Percentiles rank a stretch among this genome's conserved stretches.
Conservation (phyloP, 164 flowering plant genomes). For the Magnolia sinica region DNA sequence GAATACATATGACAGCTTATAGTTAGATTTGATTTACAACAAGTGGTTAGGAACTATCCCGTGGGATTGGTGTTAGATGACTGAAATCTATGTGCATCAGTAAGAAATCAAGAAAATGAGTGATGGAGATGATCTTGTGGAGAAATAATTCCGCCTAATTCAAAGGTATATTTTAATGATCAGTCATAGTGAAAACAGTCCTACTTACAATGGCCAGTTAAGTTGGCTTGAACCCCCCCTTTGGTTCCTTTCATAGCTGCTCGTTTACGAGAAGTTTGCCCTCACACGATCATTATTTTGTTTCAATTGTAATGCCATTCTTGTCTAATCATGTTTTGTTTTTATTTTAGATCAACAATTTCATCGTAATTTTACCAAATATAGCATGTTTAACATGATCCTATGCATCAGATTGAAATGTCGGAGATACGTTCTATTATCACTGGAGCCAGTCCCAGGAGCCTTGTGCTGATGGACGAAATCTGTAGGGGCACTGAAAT, state of each 20-base stretch:
- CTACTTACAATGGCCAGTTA: not conserved
- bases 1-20: too few relatives aligned
- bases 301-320: not conserved
- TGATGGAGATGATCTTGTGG: too few relatives aligned
- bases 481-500: slow-evolving; percentile 98
- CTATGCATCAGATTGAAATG: slow-evolving; percentile 75
- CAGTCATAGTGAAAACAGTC: not conserved
- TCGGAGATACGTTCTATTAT: slow-evolving; percentile 82
- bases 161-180: too few relatives aligned
- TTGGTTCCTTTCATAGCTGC: not conserved
- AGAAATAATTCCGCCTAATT: too few relatives aligned
- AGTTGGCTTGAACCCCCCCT: too few relatives aligned
- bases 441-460: slow-evolving; percentile 59
- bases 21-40: too few relatives aligned
- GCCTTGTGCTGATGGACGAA: slow-evolving; percentile 94
- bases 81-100: too few relatives aligned
- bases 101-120: too few relatives aligned
- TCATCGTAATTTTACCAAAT: not conserved
- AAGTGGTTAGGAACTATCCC: too few relatives aligned
- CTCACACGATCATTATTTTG: not conserved
- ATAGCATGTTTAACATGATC: not conserved
- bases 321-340: not conserved
- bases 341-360: not conserved
- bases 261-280: not conserved
- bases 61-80: too few relatives aligned